A percentile compares a stretch with the other conserved stretches of the same genome.
Evolutionary conservation across 805 yeast genomes (phyloP).

Genomic region (Kuraishia hungarica): DNA sequence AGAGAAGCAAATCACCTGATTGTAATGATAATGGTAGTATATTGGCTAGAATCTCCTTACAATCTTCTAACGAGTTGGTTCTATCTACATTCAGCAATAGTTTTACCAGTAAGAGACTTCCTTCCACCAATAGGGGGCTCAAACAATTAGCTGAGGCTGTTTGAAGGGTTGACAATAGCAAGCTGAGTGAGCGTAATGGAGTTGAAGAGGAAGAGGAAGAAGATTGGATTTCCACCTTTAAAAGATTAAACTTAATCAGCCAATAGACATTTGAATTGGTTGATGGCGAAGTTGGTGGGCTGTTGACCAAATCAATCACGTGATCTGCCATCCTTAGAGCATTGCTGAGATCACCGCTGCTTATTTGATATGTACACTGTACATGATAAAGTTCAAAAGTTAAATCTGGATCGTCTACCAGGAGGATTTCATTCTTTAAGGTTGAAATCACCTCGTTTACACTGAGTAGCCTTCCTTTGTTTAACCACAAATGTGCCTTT

Average conservation of each 20-base stretch:
- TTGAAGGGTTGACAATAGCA: background rate
- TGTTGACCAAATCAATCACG: background rate
- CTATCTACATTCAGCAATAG: constrained; percentile 31
- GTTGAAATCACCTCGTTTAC: background rate
- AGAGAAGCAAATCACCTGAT: constrained; percentile 27
- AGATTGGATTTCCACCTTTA: background rate
- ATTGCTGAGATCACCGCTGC: background rate
- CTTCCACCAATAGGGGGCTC: constrained; percentile 29
- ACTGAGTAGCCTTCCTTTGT: background rate
- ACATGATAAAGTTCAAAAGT: background rate
- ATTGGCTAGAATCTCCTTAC: constrained; percentile 27
- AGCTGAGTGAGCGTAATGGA: background rate
- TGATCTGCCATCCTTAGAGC: background rate
- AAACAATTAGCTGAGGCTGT: background rate
- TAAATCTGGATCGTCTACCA: background rate
- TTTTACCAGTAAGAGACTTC: constrained; percentile 35
- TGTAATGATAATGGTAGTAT: constrained; percentile 37
- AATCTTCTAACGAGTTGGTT: constrained; percentile 28
- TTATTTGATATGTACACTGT: background rate
- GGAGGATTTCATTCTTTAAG: background rate
- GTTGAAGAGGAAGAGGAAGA: too few relatives aligned
- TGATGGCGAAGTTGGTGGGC: background rate
- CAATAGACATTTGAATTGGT: background rate
- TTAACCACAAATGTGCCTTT: background rate
- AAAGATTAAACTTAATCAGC: background rate